Percentiles rank a stretch among this genome's conserved stretches.
Conservation (phyloP, 768 basidiomycete genomes). For the Trametes sanguinea region DNA sequence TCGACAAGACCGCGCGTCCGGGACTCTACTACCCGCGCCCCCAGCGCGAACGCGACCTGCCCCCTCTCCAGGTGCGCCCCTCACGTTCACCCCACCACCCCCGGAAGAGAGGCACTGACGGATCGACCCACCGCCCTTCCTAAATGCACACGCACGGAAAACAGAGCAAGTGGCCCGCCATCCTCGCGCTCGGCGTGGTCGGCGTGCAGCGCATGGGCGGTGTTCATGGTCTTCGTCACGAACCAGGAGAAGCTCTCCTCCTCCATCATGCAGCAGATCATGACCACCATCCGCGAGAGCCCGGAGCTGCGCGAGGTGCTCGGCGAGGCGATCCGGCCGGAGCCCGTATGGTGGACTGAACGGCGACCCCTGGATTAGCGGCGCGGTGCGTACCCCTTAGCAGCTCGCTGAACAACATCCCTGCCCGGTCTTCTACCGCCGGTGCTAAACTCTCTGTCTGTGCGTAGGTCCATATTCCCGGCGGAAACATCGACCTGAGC, state of each 20-base stretch:
- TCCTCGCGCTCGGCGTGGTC: constrained; percentile 48
- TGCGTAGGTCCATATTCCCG: constrained; percentile 67
- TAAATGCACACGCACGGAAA: neutral
- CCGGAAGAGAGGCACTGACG: neutral
- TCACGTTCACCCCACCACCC: neutral
- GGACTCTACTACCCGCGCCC: constrained; percentile 48
- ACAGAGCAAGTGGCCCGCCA: constrained; percentile 56
- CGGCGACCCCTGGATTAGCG: constrained; percentile 71
- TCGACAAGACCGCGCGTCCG: constrained; percentile 47
- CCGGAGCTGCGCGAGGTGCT: constrained; percentile 51
- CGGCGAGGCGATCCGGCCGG: constrained; percentile 65
- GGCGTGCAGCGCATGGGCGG: constrained; percentile 67
- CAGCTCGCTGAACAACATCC: too few species aligned
- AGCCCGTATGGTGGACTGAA: constrained; percentile 76
- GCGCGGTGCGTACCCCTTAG: constrained; percentile 52
- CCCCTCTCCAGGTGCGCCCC: constrained; percentile 41
- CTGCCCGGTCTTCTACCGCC: neutral
- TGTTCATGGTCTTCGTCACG: constrained; percentile 67
- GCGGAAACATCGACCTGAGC: constrained; percentile 77
- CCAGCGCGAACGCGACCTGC: constrained; percentile 40
- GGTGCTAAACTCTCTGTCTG: neutral
- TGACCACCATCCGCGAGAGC: constrained; percentile 59
- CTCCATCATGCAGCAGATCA: constrained; percentile 68
- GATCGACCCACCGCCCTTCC: too few species aligned
- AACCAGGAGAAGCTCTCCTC: constrained; percentile 80